A percentile compares a stretch with the other conserved stretches of the same genome.
phyloP scores from a whole-genome alignment of 2,329 filamentous ascomycete species.

The Curvularia lunata region DNA sequence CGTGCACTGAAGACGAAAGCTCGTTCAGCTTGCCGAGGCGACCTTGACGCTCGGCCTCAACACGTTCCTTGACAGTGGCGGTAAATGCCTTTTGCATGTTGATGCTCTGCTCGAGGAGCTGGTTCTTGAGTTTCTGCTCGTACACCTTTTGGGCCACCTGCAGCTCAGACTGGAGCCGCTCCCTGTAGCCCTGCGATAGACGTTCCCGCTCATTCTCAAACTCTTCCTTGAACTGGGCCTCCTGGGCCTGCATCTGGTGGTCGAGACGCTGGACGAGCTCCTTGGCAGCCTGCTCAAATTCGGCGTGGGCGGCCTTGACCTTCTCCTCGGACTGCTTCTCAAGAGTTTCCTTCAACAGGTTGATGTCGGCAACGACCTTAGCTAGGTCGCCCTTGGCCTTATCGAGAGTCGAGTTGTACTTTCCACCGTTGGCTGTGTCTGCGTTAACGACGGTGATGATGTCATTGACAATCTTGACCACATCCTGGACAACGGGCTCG shows the following conservation, averaged over 20 bases:
- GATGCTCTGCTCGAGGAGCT: slow-evolving; percentile 88
- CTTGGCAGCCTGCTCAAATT: slow-evolving; percentile 86
- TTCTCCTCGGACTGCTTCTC: slow-evolving; percentile 75
- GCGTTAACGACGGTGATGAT: slow-evolving; percentile 93
- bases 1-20: slow-evolving; percentile 76
- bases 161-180: slow-evolving; percentile 78
- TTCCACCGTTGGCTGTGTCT: slow-evolving; percentile 73
- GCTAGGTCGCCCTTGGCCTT: slow-evolving; percentile 85
- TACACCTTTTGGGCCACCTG: slow-evolving; percentile 79
- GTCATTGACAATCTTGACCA: slow-evolving; percentile 95
- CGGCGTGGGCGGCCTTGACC: slow-evolving; percentile 71
- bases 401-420: slow-evolving; percentile 77
- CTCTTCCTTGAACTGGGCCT: slow-evolving; percentile 82
- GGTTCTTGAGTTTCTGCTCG: slow-evolving; percentile 82
- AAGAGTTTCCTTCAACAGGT: slow-evolving; percentile 71
- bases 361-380: slow-evolving; percentile 80
- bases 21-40: slow-evolving; percentile 85
- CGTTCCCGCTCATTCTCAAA: slow-evolving; percentile 87
- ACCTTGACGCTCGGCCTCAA: slow-evolving; percentile 86
- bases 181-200: slow-evolving; percentile 77
- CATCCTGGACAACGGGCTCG: slow-evolving; percentile 88
- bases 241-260: slow-evolving; percentile 78
- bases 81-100: slow-evolving; percentile 85
- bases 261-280: slow-evolving; percentile 91
- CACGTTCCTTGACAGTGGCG: slow-evolving; percentile 75